Base-by-base conservation (phyloP, 139 green algal genomes). In the Bryopsis sp. region DNA sequence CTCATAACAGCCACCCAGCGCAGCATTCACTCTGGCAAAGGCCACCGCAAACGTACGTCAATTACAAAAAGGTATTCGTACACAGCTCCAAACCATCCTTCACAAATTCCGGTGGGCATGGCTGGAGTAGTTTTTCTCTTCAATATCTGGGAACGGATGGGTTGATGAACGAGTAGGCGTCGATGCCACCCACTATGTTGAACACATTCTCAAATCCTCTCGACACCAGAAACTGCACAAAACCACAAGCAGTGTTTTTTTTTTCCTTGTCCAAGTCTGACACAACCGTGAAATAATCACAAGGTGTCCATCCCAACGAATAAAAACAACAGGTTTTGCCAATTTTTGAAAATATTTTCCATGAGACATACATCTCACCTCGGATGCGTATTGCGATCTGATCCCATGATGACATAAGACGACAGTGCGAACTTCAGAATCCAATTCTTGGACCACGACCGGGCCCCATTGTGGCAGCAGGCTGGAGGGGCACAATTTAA, bases 391-490 rank as follows among this genome's bases (percentile, higher is more conserved):
- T 11, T 54, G 43, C 19, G 82, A 90, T 7, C 88, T 68, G 46
- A 94, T 70, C 35, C 88, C 88, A 63, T 95, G 88, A 65, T 95
- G 88, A 72, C 88, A 95, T 71, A 95, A 74, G 28, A 91, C 78
- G 7, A 90, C 66, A 2, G 84, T 92, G 47, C 88, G 71, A 43
- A 77, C 81, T 1, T 74, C 33, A 2, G 76, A 71, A 73, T 95
- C 84, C 50, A 95, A 66, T 2, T 71, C 33, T 7, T 70, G 24
- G 2, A 39, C 31, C 34, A 85, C 58, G 2, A 46, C 68, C n/a
- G 65, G 34, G 3, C 66, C 63, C 87, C 86, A 92, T 15, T 33
- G 6, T 7, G 22, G 32, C 5, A 85, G 68, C 35, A 72, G 29
- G 28, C 64, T 79, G 19, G 85, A 73, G 1, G 79, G 79, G n/a